Conservation (phyloP, 2,329 filamentous ascomycete genomes). For the Fusarium setosum region DNA sequence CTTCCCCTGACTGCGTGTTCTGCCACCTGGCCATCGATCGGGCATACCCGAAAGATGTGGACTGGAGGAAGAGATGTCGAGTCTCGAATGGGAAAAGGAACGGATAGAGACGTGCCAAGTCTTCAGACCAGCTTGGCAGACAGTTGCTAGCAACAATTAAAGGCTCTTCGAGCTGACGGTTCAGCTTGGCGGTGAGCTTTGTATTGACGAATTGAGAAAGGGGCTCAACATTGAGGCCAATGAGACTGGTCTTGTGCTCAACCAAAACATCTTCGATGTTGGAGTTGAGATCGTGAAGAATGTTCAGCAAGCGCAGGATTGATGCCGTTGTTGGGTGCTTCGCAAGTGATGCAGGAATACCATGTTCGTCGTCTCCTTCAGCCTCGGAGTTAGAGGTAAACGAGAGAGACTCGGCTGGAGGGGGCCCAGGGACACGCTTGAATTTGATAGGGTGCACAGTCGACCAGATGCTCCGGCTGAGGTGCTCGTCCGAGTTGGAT, state of each 20-base stretch:
- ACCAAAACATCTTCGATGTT: slow-evolving; percentile 92
- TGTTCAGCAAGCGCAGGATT: slow-evolving; percentile 88
- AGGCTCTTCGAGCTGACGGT: slow-evolving; percentile 95
- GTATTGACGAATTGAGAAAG: slow-evolving; percentile 97
- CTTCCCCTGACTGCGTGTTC: slow-evolving; percentile 85
- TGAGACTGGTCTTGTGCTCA: slow-evolving; percentile 74
- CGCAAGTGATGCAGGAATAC: slow-evolving; percentile 81
- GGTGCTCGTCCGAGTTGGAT: slow-evolving; percentile 68
- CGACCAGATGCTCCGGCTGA: slow-evolving; percentile 87
- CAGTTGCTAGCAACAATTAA: slow-evolving; percentile 97
- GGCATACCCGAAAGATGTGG: slow-evolving; percentile 97
- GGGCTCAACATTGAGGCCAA: slow-evolving; percentile 82
- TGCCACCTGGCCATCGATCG: slow-evolving; percentile 98
- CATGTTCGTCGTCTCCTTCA: slow-evolving; percentile 65
- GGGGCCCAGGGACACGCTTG: slow-evolving; percentile 84
- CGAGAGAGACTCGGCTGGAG: slow-evolving; percentile 76
- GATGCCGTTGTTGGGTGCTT: slow-evolving; percentile 87
- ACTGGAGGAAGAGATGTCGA: slow-evolving; percentile 94
- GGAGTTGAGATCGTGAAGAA: slow-evolving; percentile 91
- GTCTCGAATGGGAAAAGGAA: slow-evolving; percentile 99
- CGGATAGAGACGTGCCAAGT: slow-evolving; percentile 90
- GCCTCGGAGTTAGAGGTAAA: slow-evolving; percentile 62
- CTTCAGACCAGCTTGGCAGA: slow-evolving; percentile 94
- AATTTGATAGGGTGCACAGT: slow-evolving; percentile 93
- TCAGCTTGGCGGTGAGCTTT: slow-evolving; percentile 96